phyloP scores from a whole-genome alignment of 257 asterid genomes.

The Voacanga thouarsii region DNA sequence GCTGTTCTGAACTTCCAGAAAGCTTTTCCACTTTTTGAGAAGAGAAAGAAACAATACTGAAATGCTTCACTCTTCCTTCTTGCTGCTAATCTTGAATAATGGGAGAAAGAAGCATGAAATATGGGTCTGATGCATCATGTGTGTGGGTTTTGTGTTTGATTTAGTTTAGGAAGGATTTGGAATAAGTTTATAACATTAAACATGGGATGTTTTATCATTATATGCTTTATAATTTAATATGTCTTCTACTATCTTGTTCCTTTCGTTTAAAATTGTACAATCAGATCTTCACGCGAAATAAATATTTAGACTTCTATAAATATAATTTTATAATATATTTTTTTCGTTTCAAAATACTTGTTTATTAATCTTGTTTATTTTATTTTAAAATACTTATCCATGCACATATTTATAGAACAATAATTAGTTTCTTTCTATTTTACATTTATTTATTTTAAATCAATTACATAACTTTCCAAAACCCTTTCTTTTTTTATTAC shows the following conservation, averaged over 20 bases:
- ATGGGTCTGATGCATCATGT: background rate
- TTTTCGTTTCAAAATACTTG: too few relatives aligned
- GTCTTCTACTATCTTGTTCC: background rate
- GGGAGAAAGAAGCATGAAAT: background rate
- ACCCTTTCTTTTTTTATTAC: too few relatives aligned
- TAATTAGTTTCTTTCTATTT: too few relatives aligned
- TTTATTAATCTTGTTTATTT: too few relatives aligned
- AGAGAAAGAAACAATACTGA: constrained; percentile 39
- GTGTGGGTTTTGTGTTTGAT: background rate
- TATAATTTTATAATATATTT: too few relatives aligned
- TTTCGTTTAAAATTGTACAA: background rate
- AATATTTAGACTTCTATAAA: too few relatives aligned
- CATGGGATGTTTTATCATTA: too few relatives aligned
- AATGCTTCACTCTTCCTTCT: background rate
- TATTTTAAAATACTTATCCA: too few relatives aligned
- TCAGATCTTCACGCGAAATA: too few relatives aligned
- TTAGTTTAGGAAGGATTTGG: background rate
- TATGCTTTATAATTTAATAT: background rate
- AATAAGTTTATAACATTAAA: background rate
- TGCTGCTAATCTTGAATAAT: background rate
- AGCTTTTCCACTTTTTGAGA: constrained; percentile 41
- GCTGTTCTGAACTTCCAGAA: constrained; percentile 64
- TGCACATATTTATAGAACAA: too few relatives aligned
- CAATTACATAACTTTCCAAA: too few relatives aligned
- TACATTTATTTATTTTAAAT: too few relatives aligned